These are phyloP conservation scores for Epichloe festucae DNA, from an alignment of 2,329 filamentous ascomycete species.

Conservation along the genomic window DNA sequence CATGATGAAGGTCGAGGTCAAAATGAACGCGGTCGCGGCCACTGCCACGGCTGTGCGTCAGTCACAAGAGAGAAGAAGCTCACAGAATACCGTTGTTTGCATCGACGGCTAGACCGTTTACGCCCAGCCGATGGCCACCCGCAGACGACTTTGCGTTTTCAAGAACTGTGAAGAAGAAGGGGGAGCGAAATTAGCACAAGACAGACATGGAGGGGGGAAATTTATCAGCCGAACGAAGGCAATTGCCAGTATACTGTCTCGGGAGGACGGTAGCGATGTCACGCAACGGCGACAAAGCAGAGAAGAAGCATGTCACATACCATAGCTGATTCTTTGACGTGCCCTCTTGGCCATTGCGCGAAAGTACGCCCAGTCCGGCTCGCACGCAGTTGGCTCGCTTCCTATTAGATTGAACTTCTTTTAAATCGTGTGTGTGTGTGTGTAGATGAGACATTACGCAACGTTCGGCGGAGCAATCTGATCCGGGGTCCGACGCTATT, in stretches of 20 bases:
- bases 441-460: too few species aligned
- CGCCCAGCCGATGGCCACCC: conserved; percentile 82
- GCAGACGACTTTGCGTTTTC: conserved; percentile 44
- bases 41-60: neutral
- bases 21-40: too few species aligned
- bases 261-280: neutral
- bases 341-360: conserved; percentile 51
- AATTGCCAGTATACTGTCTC: neutral
- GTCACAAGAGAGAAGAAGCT: conserved; percentile 20
- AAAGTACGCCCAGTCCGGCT: neutral
- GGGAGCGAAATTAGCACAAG: conserved; percentile 1
- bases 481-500: neutral
- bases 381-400: neutral
- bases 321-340: conserved; percentile 59
- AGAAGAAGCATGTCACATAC: conserved; percentile 23
- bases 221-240: too few species aligned
- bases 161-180: conserved; percentile 30
- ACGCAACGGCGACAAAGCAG: neutral
- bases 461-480: too few species aligned
- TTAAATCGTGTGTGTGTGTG: too few species aligned
- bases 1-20: too few species aligned
- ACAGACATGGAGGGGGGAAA: neutral
- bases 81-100: conserved; percentile 73
- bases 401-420: neutral
- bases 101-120: conserved; percentile 90